A percentile compares a stretch with the other conserved stretches of the same genome.
phyloP scores from a whole-genome alignment of 2,329 filamentous ascomycete genomes.

The Clarireedia hainanense region DNA sequence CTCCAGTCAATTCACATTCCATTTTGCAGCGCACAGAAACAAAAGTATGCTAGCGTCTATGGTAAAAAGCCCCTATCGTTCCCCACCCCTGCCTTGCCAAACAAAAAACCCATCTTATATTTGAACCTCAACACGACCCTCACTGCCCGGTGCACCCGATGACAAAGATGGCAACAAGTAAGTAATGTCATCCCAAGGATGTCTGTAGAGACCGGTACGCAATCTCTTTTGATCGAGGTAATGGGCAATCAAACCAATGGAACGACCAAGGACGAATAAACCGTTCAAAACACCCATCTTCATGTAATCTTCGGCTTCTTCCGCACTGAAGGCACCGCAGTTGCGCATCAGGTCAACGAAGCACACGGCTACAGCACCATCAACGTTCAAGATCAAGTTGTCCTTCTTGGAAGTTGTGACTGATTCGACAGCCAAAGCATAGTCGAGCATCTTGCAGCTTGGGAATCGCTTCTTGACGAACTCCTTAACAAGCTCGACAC shows the following conservation, averaged over 20 bases:
- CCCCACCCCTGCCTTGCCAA: conserved; percentile 1
- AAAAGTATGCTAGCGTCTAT: background rate
- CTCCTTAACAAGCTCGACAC: conserved; percentile 99
- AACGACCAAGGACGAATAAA: conserved; percentile 94
- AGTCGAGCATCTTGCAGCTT: conserved; percentile 96
- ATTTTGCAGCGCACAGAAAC: background rate
- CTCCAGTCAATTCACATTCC: background rate
- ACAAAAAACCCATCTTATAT: conserved; percentile 34
- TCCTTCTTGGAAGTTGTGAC: conserved; percentile 99
- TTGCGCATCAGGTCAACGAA: conserved; percentile 97
- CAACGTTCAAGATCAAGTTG: conserved; percentile 98
- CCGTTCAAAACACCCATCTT: conserved; percentile 99
- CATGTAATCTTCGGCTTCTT: conserved; percentile 98
- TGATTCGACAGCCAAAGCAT: conserved; percentile 93
- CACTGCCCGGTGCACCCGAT: conserved; percentile 61
- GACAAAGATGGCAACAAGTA: conserved; percentile 82
- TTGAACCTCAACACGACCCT: conserved; percentile 85
- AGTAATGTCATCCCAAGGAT: conserved; percentile 98
- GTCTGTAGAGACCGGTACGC: conserved; percentile 95
- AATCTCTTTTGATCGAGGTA: conserved; percentile 99
- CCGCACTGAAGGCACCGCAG: conserved; percentile 90
- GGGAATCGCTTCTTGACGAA: conserved; percentile 98
- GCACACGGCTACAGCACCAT: conserved; percentile 96
- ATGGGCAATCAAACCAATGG: conserved; percentile 98
- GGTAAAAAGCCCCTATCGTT: background rate